Evolutionary conservation across 305 asterid genomes (phyloP).

Genomic region (Fraxinus floribunda): DNA sequence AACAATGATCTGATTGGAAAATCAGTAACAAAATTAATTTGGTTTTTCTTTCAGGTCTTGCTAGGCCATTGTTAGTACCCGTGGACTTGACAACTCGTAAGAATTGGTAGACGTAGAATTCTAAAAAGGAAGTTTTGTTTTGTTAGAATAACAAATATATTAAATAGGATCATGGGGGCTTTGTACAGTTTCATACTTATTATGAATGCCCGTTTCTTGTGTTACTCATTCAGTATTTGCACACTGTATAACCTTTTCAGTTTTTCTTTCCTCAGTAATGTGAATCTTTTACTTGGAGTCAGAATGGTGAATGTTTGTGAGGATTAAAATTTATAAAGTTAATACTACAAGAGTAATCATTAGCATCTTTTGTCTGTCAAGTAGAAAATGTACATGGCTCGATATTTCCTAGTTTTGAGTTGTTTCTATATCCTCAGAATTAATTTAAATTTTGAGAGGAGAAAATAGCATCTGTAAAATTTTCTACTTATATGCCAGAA

Average conservation of each 20-base stretch:
- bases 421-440: not conserved
- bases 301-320: conserved; percentile 5
- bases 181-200: not conserved
- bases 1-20: conserved; percentile 5
- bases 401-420: not conserved
- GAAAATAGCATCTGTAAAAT: conserved; percentile 4
- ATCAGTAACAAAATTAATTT: not conserved
- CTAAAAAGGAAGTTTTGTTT: conserved; percentile 1
- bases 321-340: conserved; percentile 7
- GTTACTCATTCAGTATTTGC: not conserved
- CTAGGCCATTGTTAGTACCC: not conserved
- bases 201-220: not conserved
- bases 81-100: not conserved
- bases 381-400: not conserved
- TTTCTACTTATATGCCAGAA: conserved; percentile 14
- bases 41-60: conserved; percentile 8
- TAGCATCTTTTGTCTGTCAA: not conserved
- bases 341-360: not conserved
- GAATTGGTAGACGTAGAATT: not conserved
- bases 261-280: not conserved
- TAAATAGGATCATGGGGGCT: not conserved
- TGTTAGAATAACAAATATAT: conserved; percentile 2
- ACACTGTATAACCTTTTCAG: not conserved
- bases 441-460: not conserved
- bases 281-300: conserved; percentile 2